Conservation (phyloP, 306 rosid genomes). For the Myrica gale region DNA sequence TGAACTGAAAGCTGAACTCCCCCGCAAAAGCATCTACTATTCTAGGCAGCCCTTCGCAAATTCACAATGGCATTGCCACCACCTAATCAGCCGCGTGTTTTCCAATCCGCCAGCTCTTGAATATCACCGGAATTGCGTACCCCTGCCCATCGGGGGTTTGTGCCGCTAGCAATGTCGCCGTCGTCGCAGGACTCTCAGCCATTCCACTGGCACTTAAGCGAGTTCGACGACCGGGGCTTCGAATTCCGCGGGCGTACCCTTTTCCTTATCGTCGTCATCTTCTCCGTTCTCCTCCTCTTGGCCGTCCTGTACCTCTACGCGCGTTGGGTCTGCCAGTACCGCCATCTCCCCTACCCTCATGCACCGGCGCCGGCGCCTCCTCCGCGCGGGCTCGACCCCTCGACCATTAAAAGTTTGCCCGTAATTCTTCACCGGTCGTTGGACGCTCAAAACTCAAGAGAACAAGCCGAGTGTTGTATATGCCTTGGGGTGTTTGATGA, state of each 20-base stretch:
- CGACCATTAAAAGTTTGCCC: constrained; percentile 46
- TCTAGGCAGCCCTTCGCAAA: too few species aligned
- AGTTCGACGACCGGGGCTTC: constrained; percentile 52
- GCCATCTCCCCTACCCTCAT: constrained; percentile 2
- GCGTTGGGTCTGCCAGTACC: constrained; percentile 71
- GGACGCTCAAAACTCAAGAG: constrained; percentile 20
- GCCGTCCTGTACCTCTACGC: constrained; percentile 65
- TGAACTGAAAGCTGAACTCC: too few species aligned
- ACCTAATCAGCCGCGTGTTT: too few species aligned
- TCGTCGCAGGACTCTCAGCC: neutral
- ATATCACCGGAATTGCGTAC: neutral
- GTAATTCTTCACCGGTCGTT: constrained; percentile 45
- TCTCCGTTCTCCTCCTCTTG: constrained; percentile 50
- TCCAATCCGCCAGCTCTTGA: too few species aligned
- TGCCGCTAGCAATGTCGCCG: too few species aligned
- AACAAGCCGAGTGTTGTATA: constrained; percentile 65
- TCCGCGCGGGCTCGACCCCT: constrained; percentile 46
- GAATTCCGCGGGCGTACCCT: constrained; percentile 64
- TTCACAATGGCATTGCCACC: too few species aligned
- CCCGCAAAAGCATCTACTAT: too few species aligned
- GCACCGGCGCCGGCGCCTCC: constrained; percentile 17
- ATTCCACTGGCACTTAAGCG: neutral
- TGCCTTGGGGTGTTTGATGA: constrained; percentile 66
- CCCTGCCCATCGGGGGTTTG: neutral
- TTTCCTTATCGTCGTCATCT: constrained; percentile 58